These are phyloP conservation scores for Blastobotrys aristatus DNA, from an alignment of 1,139 yeast species.

Conservation along the genomic window DNA sequence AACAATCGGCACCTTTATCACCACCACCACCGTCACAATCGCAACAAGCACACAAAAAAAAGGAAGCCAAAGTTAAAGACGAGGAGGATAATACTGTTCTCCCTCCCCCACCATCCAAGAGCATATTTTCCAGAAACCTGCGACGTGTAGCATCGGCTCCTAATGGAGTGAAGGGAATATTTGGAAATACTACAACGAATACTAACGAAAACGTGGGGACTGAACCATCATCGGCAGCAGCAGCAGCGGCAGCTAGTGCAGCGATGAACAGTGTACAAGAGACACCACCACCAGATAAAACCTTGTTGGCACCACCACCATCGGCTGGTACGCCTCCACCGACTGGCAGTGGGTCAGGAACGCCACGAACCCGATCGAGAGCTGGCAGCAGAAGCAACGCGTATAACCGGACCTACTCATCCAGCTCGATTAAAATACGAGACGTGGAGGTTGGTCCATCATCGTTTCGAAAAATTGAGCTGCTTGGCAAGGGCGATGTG, in stretches of 20 bases:
- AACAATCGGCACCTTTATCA: background rate
- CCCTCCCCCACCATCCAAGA: conserved; percentile 23
- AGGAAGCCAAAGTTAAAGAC: background rate
- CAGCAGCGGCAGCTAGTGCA: conserved; percentile 8
- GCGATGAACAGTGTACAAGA: conserved; percentile 11
- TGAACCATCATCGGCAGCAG: too few species aligned
- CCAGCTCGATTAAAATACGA: conserved; percentile 60
- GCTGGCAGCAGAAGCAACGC: conserved; percentile 22
- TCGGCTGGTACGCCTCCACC: background rate
- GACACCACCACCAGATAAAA: background rate
- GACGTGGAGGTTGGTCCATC: conserved; percentile 80
- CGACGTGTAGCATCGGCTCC: conserved; percentile 84
- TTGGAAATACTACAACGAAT: conserved; percentile 10
- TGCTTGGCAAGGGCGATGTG: conserved; percentile 95
- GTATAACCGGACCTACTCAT: conserved; percentile 62
- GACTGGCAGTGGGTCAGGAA: background rate
- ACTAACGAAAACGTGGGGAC: conserved; percentile 5
- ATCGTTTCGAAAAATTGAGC: conserved; percentile 80
- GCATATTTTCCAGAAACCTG: conserved; percentile 49
- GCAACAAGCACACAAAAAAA: background rate
- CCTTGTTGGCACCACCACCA: background rate
- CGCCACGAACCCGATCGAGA: conserved; percentile 32
- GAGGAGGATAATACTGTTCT: conserved; percentile 1
- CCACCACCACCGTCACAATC: conserved; percentile 2
- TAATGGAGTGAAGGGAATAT: conserved; percentile 41